Conservation (phyloP, 2,329 filamentous ascomycete species). For the Talaromyces piceae region DNA sequence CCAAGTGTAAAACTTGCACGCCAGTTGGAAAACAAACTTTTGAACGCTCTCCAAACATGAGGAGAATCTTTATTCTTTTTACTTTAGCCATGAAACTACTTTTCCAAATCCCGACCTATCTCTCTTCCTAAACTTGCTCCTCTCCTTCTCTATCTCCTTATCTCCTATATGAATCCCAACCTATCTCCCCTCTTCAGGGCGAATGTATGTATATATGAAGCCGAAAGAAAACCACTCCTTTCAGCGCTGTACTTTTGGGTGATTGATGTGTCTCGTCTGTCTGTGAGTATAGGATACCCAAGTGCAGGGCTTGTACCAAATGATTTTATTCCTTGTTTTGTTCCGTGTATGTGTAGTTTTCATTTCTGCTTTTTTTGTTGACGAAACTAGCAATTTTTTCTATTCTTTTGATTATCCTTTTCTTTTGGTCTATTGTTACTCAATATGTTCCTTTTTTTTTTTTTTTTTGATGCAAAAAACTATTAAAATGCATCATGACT, state of each 20-base stretch:
- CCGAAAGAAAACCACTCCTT: neutral
- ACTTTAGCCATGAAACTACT: neutral
- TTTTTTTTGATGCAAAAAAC: no score
- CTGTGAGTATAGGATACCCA: neutral
- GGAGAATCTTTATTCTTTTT: slow-evolving; percentile 6
- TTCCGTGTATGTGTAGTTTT: neutral
- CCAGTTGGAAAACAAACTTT: slow-evolving; percentile 38
- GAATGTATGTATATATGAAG: neutral
- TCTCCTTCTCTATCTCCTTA: neutral
- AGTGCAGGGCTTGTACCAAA: neutral
- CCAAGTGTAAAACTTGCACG: slow-evolving; percentile 45
- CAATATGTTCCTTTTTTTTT: slow-evolving; percentile 11
- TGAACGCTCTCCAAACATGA: slow-evolving; percentile 14
- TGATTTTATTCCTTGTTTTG: neutral
- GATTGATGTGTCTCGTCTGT: no score
- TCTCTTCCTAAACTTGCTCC: neutral
- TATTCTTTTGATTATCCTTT: neutral
- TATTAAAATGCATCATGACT: no score
- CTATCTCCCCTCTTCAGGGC: neutral
- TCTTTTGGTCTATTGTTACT: neutral
- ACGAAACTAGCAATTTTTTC: no score
- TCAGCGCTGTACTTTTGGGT: neutral
- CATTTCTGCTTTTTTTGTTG: neutral
- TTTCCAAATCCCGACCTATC: neutral
- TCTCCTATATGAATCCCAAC: neutral